phyloP scores from a whole-genome alignment of 805 yeast species.

The Candida qinlingensis region DNA sequence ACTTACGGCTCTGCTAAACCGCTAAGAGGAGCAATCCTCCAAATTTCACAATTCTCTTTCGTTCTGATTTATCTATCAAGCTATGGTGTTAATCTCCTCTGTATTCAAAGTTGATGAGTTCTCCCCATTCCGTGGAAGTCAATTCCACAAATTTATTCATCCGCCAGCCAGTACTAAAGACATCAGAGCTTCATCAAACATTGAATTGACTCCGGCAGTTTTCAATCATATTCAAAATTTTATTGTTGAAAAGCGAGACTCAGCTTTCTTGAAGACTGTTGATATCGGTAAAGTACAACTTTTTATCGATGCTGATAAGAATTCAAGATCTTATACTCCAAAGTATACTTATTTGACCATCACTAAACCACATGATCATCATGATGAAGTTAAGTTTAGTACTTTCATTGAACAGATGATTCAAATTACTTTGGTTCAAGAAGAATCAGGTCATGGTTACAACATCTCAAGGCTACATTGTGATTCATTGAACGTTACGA shows the following conservation, averaged over 20 bases:
- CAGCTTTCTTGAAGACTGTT: neutral
- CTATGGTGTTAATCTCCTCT: neutral
- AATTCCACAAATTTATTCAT: too few relatives aligned
- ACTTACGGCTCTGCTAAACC: too few relatives aligned
- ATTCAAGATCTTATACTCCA: neutral
- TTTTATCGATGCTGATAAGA: neutral
- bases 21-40: neutral
- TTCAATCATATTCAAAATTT: neutral
- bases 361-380: neutral
- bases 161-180: neutral
- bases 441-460: too few relatives aligned
- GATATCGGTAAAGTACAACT: neutral
- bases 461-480: neutral
- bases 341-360: neutral
- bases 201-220: neutral
- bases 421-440: neutral
- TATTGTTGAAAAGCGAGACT: neutral
- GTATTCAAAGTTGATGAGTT: neutral
- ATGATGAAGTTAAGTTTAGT: neutral
- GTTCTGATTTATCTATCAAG: neutral
- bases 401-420: neutral
- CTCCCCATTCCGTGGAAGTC: too few relatives aligned
- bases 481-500: neutral
- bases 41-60: neutral
- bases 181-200: neutral